Base-by-base conservation (phyloP, 768 basidiomycete species). In the Rhodotorula kratochvilovae region DNA sequence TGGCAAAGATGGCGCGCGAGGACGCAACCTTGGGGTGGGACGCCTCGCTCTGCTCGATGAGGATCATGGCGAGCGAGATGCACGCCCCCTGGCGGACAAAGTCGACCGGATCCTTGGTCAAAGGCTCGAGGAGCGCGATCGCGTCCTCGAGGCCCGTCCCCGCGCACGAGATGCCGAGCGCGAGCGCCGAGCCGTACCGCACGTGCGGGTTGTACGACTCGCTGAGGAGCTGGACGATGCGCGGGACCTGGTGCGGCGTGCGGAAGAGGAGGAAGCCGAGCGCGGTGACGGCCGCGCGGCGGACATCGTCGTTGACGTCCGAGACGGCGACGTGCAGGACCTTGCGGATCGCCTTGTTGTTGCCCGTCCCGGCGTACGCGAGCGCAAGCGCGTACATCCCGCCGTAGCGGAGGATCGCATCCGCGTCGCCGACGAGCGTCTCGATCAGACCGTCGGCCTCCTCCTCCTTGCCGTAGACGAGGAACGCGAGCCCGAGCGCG, bases 171-270 rank as follows among this genome's bases (percentile, higher is more conserved):
- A 99, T 92, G 73, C 96, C 96, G 33, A 99, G 84, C 31, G 96
- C 96, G 43, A 99, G 85, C 10, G 95, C 96, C 39, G 94, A 93
- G 74, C 95, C 95, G 72, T 95, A 97, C 54, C 96, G 87, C 33
- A 99, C 96, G 79, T 98, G 95, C 23, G 96, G 96, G 79, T 98
- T 99, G 81, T 99, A 99, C 77, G 92, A 95, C 83, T 99, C 96
- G 74, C 91, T 92, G 62, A 99, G 83, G 25, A 99, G 85, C 79
- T 99, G 96, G 12, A 99, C 96, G 69, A 98, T 91, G 56, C 96
- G 85, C 29, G 96, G 96, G 4, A 99, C 94, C 83, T 97, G 94
- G 21, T 87, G 86, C 21, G 96, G 94, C 80, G 90, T 96, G 82
- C 97, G 92, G 86, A 95, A 99, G 39, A 99, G 85, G 67, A 99